Evolutionary conservation across 164 flowering plant species (phyloP), one percentile per base, ranked within the genome.

Genomic region (Aristolochia fimbriata): DNA sequence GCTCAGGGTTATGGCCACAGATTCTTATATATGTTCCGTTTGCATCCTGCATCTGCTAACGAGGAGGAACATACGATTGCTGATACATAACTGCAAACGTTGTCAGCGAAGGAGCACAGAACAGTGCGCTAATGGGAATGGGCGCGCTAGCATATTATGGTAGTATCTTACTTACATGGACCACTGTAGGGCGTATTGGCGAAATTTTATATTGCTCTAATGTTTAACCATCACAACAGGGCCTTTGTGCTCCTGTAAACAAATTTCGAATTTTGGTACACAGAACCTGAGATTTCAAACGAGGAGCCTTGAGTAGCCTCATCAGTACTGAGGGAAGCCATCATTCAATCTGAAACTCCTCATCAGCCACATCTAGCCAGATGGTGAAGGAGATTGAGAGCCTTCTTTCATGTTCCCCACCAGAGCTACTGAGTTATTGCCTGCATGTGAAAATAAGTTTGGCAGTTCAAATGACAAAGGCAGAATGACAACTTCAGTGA

Each of bases 391-490:
- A 30, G 60, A 93, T 76, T 0, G 68, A 72, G 75, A 52, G 11
- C 97, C 97, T 15, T 90, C 96, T 60, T 89, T 97, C 83, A 87
- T 47, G 60, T 80, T 78, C 97, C 97, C 87, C 78, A 90, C 82
- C 48, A 87, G 73, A 27, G 86, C 77, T 37, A 77, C 68, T 0
- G 77, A 76, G 60, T 93, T 97, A 80, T 93, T 86, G 9, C 96
- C 97, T 3, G 4, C 85, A 78, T 41, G 88, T 93, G 57, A 90
- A 82, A 10, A 93, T 64, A 21, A 93, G 81, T 71, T 82, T 84
- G 14, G 82, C 86, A 20, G 92, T 77, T 56, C 79, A 71, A 66
- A 93, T 66, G 49, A 88, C 65, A 59, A 74, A 87, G 33, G 87
- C 92, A 0, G 94, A 65, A 0, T 81, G 51, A 90, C 92, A 0